phyloP scores from a whole-genome alignment of 2,329 filamentous ascomycete species.

The Epichloe brachyelytri region DNA sequence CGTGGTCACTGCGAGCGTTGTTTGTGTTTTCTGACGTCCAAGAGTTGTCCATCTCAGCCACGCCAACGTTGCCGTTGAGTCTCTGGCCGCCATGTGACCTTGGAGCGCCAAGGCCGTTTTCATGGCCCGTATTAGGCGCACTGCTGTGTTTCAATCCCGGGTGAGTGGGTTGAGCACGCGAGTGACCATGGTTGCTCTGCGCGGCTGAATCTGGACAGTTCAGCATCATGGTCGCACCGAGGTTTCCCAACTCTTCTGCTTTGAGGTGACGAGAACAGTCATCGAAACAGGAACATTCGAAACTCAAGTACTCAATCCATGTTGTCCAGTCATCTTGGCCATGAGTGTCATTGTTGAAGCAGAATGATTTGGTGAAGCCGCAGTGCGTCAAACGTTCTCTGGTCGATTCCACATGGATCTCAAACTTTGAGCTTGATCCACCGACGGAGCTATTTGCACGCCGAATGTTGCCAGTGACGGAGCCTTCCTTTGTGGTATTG shows the following conservation, averaged over 20 bases:
- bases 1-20: too few relatives aligned
- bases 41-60: not conserved
- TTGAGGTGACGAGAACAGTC: not conserved
- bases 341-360: not conserved
- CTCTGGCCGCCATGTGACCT: not conserved
- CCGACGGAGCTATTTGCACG: not conserved
- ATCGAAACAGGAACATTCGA: slow-evolving; percentile 4
- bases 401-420: not conserved
- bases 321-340: slow-evolving; percentile 5
- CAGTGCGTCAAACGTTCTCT: not conserved
- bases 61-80: not conserved
- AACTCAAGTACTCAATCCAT: slow-evolving; percentile 6
- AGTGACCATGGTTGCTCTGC: not conserved
- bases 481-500: not conserved
- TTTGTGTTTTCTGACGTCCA: not conserved
- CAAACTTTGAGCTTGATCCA: not conserved
- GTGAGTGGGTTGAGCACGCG: not conserved
- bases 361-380: slow-evolving; percentile 2
- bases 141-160: not conserved
- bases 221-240: not conserved
- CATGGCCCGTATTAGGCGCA: not conserved
- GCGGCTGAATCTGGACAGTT: not conserved
- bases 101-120: not conserved
- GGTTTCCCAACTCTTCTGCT: not conserved
- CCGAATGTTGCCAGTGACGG: too few relatives aligned